phyloP scores from a whole-genome alignment of 2,329 filamentous ascomycete genomes.

The Aspergillus sergii region DNA sequence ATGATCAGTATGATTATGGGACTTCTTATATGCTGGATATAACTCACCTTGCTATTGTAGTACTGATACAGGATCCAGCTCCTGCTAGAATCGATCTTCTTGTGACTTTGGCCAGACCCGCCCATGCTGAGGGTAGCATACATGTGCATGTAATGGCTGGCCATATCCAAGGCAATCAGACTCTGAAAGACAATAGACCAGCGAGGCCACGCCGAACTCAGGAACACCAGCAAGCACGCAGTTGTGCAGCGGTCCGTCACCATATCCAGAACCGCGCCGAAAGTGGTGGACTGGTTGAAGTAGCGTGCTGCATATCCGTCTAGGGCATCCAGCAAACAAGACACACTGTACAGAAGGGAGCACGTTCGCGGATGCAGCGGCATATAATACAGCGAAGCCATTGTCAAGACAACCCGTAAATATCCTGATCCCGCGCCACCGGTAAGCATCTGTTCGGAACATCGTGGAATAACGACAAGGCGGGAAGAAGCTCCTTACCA shows the following conservation, averaged over 20 bases:
- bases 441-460: background rate
- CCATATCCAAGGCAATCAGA: slow-evolving; percentile 87
- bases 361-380: slow-evolving; percentile 96
- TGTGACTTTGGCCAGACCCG: slow-evolving; percentile 78
- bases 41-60: slow-evolving; percentile 89
- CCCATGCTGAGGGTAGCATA: slow-evolving; percentile 91
- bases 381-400: slow-evolving; percentile 98
- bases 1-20: slow-evolving; percentile 16
- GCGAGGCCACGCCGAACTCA: slow-evolving; percentile 90
- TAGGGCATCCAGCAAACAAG: slow-evolving; percentile 91
- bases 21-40: background rate
- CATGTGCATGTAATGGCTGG: slow-evolving; percentile 99
- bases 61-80: slow-evolving; percentile 92
- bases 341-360: slow-evolving; percentile 81
- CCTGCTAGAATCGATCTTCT: slow-evolving; percentile 85
- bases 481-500: slow-evolving; percentile 54
- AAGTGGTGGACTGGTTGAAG: slow-evolving; percentile 89
- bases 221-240: slow-evolving; percentile 88
- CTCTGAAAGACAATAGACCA: slow-evolving; percentile 95
- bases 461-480: background rate
- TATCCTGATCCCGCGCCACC: slow-evolving; percentile 60
- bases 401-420: slow-evolving; percentile 74
- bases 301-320: slow-evolving; percentile 89
- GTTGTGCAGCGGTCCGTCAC: slow-evolving; percentile 98
- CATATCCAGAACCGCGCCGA: slow-evolving; percentile 98